Conservation (phyloP, 163 green algal genomes). For the Scenedesmus sp. region DNA sequence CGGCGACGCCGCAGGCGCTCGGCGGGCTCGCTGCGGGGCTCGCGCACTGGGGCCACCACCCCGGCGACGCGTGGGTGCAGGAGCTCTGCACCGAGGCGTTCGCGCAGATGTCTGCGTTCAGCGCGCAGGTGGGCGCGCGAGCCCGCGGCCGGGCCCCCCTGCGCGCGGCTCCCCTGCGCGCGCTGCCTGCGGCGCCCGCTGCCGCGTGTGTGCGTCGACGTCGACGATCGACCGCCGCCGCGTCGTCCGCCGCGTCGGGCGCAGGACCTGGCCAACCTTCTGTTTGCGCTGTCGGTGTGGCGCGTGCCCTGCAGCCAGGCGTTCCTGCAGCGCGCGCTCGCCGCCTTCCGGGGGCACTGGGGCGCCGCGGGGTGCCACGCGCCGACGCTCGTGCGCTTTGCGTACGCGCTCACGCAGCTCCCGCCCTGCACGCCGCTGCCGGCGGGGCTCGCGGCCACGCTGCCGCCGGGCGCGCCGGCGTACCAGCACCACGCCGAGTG, state of each 20-base stretch:
- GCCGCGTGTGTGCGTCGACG: too few species aligned
- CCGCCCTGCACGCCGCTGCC: slow-evolving; percentile 22
- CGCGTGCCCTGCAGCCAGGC: not conserved
- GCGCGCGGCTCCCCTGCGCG: too few species aligned
- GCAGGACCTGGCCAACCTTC: slow-evolving; percentile 41
- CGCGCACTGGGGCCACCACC: slow-evolving; percentile 5
- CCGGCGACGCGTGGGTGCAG: slow-evolving; percentile 17
- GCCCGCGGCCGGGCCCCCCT: too few species aligned
- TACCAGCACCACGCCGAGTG: slow-evolving; percentile 11
- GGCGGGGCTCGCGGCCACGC: not conserved
- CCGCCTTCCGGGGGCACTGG: slow-evolving; percentile 28
- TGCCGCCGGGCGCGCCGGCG: not conserved
- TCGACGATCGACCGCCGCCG: too few species aligned
- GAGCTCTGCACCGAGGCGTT: slow-evolving; percentile 19
- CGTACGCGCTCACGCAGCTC: slow-evolving; percentile 27
- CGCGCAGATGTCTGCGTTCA: slow-evolving; percentile 21
- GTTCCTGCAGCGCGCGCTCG: slow-evolving; percentile 16
- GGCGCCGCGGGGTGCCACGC: slow-evolving; percentile 17
- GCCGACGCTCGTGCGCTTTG: slow-evolving; percentile 23
- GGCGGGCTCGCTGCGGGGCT: slow-evolving; percentile 17
- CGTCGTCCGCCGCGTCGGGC: not conserved
- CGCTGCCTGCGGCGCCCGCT: too few species aligned
- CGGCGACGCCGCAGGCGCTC: slow-evolving; percentile 21
- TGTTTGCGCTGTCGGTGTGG: slow-evolving; percentile 35
- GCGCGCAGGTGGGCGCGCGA: slow-evolving; percentile 10